Conservation (phyloP, 257 asterid species). For the Forsythia suspensa region DNA sequence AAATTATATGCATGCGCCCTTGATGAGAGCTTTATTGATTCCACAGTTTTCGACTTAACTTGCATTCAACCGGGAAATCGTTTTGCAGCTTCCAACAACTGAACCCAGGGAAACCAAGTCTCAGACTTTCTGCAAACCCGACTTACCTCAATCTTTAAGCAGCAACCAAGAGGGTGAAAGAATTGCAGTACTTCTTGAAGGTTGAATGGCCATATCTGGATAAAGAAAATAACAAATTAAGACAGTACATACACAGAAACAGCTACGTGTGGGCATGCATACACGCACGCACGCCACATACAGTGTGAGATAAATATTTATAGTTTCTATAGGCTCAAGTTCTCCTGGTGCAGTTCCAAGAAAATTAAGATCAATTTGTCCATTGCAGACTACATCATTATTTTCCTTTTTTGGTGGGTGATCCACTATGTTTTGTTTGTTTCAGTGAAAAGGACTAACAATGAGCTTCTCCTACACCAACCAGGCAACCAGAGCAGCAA, state of each 20-base stretch:
- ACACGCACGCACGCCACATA: neutral
- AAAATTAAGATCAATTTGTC: constrained; percentile 21
- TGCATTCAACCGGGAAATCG: neutral
- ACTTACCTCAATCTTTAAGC: neutral
- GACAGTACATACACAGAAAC: constrained; percentile 6
- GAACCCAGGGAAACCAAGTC: neutral
- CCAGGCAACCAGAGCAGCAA: constrained; percentile 29
- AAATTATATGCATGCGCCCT: neutral
- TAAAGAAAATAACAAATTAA: neutral
- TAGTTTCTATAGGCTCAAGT: neutral
- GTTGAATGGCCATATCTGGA: neutral
- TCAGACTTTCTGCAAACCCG: neutral
- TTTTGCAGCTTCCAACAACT: neutral
- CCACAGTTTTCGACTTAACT: neutral
- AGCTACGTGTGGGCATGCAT: neutral
- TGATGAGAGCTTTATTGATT: neutral
- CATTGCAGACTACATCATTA: constrained; percentile 34
- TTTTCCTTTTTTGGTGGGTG: constrained; percentile 49
- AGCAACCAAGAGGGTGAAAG: neutral
- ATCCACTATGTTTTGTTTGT: constrained; percentile 56
- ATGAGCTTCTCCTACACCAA: constrained; percentile 19
- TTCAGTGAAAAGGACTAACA: constrained; percentile 33
- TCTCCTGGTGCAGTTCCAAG: constrained; percentile 16
- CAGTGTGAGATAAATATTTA: neutral
- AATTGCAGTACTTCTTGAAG: neutral